Evolutionary conservation across 1,284 basidiomycete genomes (phyloP).

Genomic region (Stygiomarasmius scandens): DNA sequence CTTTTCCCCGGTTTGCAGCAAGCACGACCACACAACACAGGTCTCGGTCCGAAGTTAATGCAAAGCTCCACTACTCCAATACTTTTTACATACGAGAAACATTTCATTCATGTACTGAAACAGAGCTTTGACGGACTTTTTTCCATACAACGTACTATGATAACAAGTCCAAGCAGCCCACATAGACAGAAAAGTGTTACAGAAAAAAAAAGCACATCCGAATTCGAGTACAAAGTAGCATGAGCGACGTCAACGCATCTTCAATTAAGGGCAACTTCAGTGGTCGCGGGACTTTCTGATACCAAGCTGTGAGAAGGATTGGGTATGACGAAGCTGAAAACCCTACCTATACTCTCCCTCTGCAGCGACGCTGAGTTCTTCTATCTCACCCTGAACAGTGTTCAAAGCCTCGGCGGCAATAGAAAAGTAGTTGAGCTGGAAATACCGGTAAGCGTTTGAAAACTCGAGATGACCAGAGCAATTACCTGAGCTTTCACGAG

Average conservation of each 20-base stretch:
- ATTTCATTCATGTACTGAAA: no score
- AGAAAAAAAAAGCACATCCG: not conserved
- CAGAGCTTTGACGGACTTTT: no score
- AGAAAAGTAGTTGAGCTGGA: conserved; percentile 81
- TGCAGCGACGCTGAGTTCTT: conserved; percentile 86
- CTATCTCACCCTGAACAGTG: conserved; percentile 85
- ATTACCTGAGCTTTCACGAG: conserved; percentile 84
- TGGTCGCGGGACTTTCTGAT: conserved; percentile 82
- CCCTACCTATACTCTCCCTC: conserved; percentile 88
- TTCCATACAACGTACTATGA: no score
- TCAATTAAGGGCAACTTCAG: conserved; percentile 48
- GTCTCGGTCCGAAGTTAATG: no score
- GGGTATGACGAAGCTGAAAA: not conserved
- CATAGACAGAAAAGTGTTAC: not conserved
- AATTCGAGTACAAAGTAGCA: not conserved
- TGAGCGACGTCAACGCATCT: not conserved
- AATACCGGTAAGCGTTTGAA: not conserved
- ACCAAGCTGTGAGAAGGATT: not conserved
- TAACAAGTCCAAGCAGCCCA: no score
- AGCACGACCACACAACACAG: no score
- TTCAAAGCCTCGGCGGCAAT: conserved; percentile 85
- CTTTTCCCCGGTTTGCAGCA: not conserved
- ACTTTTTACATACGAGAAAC: no score
- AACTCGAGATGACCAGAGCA: not conserved
- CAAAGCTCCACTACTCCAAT: no score